Percentiles rank a stretch among this genome's conserved stretches.
These are phyloP conservation scores for Gossypium australe DNA, from an alignment of 345 rosid species.

Conservation along the genomic window DNA sequence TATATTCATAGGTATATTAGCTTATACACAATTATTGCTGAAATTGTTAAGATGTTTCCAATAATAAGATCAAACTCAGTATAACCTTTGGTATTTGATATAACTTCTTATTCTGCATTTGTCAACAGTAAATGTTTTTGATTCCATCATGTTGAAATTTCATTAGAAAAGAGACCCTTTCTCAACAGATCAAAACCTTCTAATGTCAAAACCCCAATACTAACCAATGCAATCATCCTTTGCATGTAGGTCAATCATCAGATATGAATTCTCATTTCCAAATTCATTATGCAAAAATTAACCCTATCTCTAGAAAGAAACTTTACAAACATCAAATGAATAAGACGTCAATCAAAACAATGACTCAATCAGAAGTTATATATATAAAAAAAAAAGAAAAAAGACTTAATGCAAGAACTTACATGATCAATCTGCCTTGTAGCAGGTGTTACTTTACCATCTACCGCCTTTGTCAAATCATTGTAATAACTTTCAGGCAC, in stretches of 20 bases:
- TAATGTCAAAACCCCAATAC: neutral
- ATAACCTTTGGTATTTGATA: neutral
- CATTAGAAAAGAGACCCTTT: neutral
- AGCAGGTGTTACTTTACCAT: slow-evolving; percentile 89
- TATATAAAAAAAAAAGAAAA: neutral
- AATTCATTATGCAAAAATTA: neutral
- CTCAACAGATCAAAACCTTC: neutral
- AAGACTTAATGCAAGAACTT: slow-evolving; percentile 26
- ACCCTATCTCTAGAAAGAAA: neutral
- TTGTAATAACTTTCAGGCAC: slow-evolving; percentile 93
- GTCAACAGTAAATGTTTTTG: neutral
- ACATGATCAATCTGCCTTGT: slow-evolving; percentile 98
- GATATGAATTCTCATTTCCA: neutral
- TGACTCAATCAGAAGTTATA: neutral
- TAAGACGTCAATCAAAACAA: neutral
- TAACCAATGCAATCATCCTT: neutral
- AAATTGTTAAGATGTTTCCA: no score
- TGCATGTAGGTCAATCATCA: neutral
- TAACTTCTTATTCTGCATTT: neutral
- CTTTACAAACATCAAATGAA: neutral
- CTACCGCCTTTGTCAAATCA: slow-evolving; percentile 87
- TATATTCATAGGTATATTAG: neutral
- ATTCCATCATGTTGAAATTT: neutral
- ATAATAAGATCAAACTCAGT: no score
- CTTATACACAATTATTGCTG: neutral